phyloP scores from a whole-genome alignment of 768 basidiomycete species.

The Cystobasidium tubakii region DNA sequence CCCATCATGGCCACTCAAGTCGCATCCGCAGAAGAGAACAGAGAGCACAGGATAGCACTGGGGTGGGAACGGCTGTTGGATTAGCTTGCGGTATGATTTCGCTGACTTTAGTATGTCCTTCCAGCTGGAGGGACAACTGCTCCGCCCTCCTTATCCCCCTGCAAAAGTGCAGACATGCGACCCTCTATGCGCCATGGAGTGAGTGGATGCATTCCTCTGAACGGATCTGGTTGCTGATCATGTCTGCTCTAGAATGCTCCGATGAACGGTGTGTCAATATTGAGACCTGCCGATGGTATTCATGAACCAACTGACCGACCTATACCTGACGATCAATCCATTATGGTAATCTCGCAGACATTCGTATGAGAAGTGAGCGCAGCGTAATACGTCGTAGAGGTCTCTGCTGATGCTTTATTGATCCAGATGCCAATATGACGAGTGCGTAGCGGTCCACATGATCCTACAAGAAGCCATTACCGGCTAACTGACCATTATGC shows the following conservation, averaged over 20 bases:
- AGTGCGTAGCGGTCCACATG: slow-evolving; percentile 34
- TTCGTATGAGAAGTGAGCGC: slow-evolving; percentile 45
- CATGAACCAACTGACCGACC: background rate
- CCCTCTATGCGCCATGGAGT: slow-evolving; percentile 46
- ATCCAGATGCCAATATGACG: slow-evolving; percentile 46
- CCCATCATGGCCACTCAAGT: slow-evolving; percentile 8
- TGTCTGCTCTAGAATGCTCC: slow-evolving; percentile 41
- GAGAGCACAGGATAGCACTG: slow-evolving; percentile 22
- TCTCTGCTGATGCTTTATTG: background rate
- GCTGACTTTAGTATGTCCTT: background rate
- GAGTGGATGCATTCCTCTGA: background rate
- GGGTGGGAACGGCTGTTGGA: background rate
- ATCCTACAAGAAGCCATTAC: background rate
- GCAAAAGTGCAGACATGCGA: slow-evolving; percentile 47
- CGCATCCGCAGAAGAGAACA: slow-evolving; percentile 23
- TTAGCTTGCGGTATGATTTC: background rate
- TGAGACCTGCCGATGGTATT: background rate
- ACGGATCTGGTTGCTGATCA: background rate
- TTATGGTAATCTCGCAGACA: slow-evolving; percentile 36
- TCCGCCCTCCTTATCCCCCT: slow-evolving; percentile 43
- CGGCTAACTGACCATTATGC: background rate
- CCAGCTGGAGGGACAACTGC: slow-evolving; percentile 40
- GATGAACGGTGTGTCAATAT: slow-evolving; percentile 43
- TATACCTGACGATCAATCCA: background rate
- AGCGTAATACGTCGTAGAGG: background rate